Percentiles rank a stretch among this genome's conserved stretches.
Conservation (phyloP, 345 rosid genomes). For the Citrus glauca region DNA sequence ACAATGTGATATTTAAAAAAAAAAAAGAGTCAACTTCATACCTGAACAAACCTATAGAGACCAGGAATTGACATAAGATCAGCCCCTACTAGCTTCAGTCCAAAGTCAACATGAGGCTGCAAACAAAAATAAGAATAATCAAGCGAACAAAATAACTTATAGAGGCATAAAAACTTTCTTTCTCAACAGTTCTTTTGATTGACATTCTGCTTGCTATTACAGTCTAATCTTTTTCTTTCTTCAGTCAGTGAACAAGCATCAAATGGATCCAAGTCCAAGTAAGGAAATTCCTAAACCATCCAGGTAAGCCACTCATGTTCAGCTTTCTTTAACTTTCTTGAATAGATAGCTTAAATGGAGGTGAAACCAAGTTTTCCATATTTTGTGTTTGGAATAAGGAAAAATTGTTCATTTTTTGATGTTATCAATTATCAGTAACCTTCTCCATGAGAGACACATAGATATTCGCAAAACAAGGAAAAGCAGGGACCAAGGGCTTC, state of each 20-base stretch:
- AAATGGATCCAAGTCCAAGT: background rate
- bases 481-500: constrained; percentile 91
- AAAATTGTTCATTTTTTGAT: background rate
- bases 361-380: background rate
- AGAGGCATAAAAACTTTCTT: background rate
- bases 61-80: constrained; percentile 99
- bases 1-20: background rate
- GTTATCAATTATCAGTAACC: constrained; percentile 39
- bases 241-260: constrained; percentile 4
- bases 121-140: constrained; percentile 18
- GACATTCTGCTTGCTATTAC: background rate
- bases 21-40: constrained; percentile 9
- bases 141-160: constrained; percentile 1
- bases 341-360: background rate
- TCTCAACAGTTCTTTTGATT: background rate
- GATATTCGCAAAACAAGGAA: constrained; percentile 93
- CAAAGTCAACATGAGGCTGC: constrained; percentile 98
- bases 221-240: background rate
- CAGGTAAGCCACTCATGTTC: background rate
- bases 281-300: constrained; percentile 2
- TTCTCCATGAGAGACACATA: constrained; percentile 90
- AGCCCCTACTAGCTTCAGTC: constrained; percentile 85
- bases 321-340: background rate
- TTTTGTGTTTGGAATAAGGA: background rate
- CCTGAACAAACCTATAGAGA: constrained; percentile 90